Conservation (phyloP, 257 asterid genomes). For the Linaria vulgaris region DNA sequence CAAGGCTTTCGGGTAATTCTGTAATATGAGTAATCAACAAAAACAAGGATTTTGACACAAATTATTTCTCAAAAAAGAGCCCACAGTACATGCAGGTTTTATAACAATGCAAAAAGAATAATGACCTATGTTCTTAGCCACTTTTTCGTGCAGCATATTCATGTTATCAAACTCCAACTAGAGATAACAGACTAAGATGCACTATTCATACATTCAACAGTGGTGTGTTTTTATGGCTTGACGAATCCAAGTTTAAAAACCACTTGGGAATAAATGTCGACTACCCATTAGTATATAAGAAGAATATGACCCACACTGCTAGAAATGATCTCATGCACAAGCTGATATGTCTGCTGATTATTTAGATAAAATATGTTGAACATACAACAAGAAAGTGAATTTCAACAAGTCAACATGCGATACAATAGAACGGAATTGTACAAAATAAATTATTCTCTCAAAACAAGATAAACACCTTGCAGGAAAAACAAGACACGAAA, state of each 20-base stretch:
- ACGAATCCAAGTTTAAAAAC: background rate
- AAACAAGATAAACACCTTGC: too few species aligned
- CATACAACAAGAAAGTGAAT: background rate
- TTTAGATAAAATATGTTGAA: background rate
- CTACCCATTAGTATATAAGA: background rate
- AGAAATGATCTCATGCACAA: constrained; percentile 2
- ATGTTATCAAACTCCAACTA: background rate
- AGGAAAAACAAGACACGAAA: too few species aligned
- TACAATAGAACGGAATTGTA: background rate
- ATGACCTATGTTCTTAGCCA: background rate
- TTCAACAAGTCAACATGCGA: background rate
- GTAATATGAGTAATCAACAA: constrained; percentile 9
- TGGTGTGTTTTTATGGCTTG: constrained; percentile 2
- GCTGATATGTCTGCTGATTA: background rate
- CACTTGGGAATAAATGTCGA: background rate
- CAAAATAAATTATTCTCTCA: background rate
- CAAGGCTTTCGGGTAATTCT: background rate
- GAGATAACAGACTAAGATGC: background rate
- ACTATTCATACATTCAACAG: background rate
- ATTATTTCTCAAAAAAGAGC: background rate
- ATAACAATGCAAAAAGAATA: background rate
- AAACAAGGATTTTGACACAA: constrained; percentile 1
- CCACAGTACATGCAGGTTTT: background rate
- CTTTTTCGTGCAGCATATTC: background rate
- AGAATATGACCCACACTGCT: constrained; percentile 2